These are phyloP conservation scores for Fraxinus albicans DNA, from an alignment of 305 asterid genomes.

Conservation along the genomic window DNA sequence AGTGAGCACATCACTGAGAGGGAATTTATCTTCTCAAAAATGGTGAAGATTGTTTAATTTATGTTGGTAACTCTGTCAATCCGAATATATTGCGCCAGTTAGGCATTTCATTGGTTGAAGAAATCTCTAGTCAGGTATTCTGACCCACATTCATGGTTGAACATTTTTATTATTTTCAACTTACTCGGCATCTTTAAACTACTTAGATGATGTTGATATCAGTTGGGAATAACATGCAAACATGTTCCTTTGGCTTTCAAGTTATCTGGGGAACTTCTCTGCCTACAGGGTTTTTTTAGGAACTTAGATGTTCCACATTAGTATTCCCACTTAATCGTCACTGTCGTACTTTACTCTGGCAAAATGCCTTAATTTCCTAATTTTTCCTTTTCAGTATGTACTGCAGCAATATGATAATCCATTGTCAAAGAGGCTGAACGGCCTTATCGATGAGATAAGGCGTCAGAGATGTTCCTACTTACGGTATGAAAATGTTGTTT, in stretches of 20 bases:
- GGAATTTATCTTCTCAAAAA: slow-evolving; percentile 85
- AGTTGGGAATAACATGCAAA: not conserved
- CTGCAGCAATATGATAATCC: slow-evolving; percentile 77
- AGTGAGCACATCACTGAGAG: slow-evolving; percentile 63
- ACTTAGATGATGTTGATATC: not conserved
- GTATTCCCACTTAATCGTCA: not conserved
- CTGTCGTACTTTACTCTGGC: not conserved
- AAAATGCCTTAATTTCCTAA: not conserved
- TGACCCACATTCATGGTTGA: no score
- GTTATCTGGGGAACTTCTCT: not conserved
- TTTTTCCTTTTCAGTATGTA: slow-evolving; percentile 45
- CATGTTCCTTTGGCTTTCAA: not conserved
- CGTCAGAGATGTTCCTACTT: slow-evolving; percentile 81
- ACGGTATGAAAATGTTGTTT: slow-evolving; percentile 46
- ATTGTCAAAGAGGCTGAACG: slow-evolving; percentile 73
- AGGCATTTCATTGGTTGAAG: slow-evolving; percentile 67
- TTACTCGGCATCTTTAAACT: no score
- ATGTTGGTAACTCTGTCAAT: slow-evolving; percentile 66
- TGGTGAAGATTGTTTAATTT: slow-evolving; percentile 81
- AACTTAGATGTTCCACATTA: not conserved
- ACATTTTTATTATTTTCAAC: no score
- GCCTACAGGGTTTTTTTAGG: not conserved
- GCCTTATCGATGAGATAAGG: slow-evolving; percentile 74
- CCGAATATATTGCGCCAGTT: slow-evolving; percentile 53
- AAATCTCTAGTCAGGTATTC: slow-evolving; percentile 67